A percentile compares a stretch with the other conserved stretches of the same genome.
Evolutionary conservation across 1,284 basidiomycete genomes (phyloP).

Genomic region (Austroboletus novae-zelandiae): DNA sequence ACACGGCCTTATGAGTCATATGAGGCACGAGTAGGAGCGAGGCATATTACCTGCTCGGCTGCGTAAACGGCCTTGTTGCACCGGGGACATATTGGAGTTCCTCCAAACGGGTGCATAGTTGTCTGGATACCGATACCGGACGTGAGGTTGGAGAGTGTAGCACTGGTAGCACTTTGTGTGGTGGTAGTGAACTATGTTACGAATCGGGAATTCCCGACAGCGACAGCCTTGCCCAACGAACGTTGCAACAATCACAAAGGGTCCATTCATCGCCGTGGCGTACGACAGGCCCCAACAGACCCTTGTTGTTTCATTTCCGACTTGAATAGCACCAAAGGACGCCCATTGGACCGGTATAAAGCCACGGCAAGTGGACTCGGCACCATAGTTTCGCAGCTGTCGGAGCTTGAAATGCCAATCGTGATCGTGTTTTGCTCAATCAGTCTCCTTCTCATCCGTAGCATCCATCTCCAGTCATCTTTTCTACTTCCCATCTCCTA

Average conservation of each 20-base stretch:
- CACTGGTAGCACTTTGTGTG: neutral
- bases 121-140: too few species aligned
- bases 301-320: slow-evolving; percentile 1
- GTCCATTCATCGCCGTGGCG: neutral
- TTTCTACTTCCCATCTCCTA: slow-evolving; percentile 17
- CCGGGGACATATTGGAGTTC: slow-evolving; percentile 60
- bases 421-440: slow-evolving; percentile 21
- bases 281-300: neutral
- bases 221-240: neutral
- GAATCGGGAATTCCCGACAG: slow-evolving; percentile 23
- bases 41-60: slow-evolving; percentile 66
- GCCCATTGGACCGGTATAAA: neutral
- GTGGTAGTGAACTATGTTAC: neutral
- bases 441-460: slow-evolving; percentile 25
- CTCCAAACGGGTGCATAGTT: slow-evolving; percentile 65
- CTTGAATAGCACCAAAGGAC: neutral
- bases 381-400: slow-evolving; percentile 8
- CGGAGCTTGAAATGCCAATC: slow-evolving; percentile 41
- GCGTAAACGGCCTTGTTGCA: slow-evolving; percentile 73
- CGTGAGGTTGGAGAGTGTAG: too few species aligned
- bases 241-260: neutral
- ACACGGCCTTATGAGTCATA: slow-evolving; percentile 7
- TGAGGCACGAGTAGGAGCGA: slow-evolving; percentile 1
- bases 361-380: neutral
- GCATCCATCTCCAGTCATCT: slow-evolving; percentile 21